Evolutionary conservation across 1,139 yeast species (phyloP), one percentile per base, ranked within the genome.

Genomic region (Magnusiomyces starmeri): DNA sequence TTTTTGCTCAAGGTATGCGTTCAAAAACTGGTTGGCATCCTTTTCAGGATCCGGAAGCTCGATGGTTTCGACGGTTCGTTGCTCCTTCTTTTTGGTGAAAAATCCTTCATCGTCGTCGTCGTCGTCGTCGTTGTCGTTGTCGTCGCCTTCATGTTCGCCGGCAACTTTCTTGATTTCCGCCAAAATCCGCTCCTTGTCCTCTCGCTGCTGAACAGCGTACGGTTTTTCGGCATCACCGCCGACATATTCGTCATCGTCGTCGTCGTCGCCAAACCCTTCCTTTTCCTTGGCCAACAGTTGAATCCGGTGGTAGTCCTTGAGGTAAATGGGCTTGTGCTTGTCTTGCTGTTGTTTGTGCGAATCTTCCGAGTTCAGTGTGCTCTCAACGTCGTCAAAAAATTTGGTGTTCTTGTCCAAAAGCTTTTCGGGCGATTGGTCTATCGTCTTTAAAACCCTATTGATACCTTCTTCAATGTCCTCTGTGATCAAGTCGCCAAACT

Each of bases 291-390:
- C 74, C 35, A 94, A 72, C 40, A 90, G 71, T 59, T 81, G 84
- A 79, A 81, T 79, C 65, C 98, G 76, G 65, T 92, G 97, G 65
- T 90, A 92, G 65, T 94, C 99, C 62, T 89, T 88, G 66, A 94
- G 77, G 64, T 83, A 88, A 58, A 92, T 74, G 4, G 97, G 97
- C 66, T 88, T 88, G 53, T 75, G 75, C 14, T 57, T 60, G 10
- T 56, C 50, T 48, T 57, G 52, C 50, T 50, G 56, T n/a, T n/a
- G n/a, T n/a, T n/a, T n/a, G n/a, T n/a, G n/a, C 49, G 54, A 51
- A 21, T 43, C 42, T 18, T 49, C 53, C 2, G 54, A 55, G 54
- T 18, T 48, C 51, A 60, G 58, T 57, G 49, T 56, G 9, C 54
- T 55, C 2, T 58, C 69, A 12, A 71, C 73, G 3, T 71, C 72